A percentile compares a stretch with the other conserved stretches of the same genome.
Evolutionary conservation across 1,284 basidiomycete genomes (phyloP).

Genomic region (Meripilus lineatus): DNA sequence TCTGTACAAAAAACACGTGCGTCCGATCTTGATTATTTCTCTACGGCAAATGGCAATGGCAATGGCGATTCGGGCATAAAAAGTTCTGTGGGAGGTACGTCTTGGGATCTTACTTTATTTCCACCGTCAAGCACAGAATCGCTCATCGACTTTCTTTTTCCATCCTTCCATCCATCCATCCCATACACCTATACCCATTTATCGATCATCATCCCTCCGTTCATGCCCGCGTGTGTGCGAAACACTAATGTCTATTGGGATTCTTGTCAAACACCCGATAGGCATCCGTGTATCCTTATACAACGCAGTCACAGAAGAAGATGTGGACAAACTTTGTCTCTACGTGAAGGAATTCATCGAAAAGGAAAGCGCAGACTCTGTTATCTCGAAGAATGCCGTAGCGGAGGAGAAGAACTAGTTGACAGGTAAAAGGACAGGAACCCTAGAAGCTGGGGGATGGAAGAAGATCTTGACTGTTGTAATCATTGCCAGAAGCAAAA

Average conservation of each 20-base stretch:
- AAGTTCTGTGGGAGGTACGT: too few relatives aligned
- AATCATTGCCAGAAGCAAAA: too few relatives aligned
- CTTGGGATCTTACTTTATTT: too few relatives aligned
- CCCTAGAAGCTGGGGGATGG: not conserved
- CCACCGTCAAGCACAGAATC: too few relatives aligned
- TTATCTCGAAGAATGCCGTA: not conserved
- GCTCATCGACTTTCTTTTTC: too few relatives aligned
- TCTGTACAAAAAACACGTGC: too few relatives aligned
- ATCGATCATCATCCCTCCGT: not conserved
- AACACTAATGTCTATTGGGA: not conserved
- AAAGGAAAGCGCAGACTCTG: constrained; percentile 10
- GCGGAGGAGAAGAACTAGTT: not conserved
- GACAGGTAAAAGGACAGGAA: too few relatives aligned
- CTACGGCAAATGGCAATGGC: too few relatives aligned
- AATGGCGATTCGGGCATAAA: too few relatives aligned
- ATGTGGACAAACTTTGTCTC: constrained; percentile 55
- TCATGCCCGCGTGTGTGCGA: too few relatives aligned
- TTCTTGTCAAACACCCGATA: constrained; percentile 19
- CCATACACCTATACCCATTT: not conserved
- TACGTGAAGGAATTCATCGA: constrained; percentile 57
- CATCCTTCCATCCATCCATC: too few relatives aligned
- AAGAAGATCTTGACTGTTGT: not conserved
- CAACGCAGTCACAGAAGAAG: constrained; percentile 88
- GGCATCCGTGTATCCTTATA: constrained; percentile 92
- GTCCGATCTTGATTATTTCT: too few relatives aligned